Base-by-base conservation (phyloP, 176 grass and related monocot genomes). In the Raddia distichophylla region DNA sequence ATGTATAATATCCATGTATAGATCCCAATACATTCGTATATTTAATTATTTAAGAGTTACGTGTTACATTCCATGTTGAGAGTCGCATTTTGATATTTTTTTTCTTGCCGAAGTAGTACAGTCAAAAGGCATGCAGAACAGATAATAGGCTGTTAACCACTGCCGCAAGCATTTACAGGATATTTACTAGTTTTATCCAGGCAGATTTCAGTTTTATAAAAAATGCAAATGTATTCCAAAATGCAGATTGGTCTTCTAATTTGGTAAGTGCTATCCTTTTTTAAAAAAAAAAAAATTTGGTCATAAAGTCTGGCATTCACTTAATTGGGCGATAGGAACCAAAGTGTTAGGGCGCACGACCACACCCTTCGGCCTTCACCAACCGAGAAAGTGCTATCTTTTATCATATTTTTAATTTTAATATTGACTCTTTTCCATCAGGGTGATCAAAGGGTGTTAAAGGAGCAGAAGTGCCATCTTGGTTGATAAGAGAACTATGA, bases 401-500 rank as follows among this genome's bases (percentile, higher is more conserved):
- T 68, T 45, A 18, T 75, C 17, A 44, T 42, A 64, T 7, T 4
- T 6, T 51, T 61, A 37, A 54, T 75, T 44, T 54, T 82, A 48
- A 77, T 5, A 67, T 78, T 62, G 7, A 56, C 75, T 16, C 34
- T 79, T 79, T 73, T 33, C 15, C 10, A 16, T 51, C 60, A n/a
- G 22, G n/a, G 46, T 17, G 52, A 74, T 68, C 69, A 68, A 19
- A 62, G 3, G 3, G 64, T 3, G 2, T 27, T 60, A 76, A 80
- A 74, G 76, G 76, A 10, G 69, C 10, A 2, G 10, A 80, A 84
- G 81, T 89, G 69, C 84, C 55, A 53, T 84, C 17, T 45, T 76
- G 20, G 8, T 37, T 7, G 27, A 67, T 17, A 78, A 97, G 37
- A 40, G 4, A 40, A 40, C 37, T 40, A 40, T 98, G 95, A 89